These are phyloP conservation scores for Cercospora sp. DNA, from an alignment of 2,329 filamentous ascomycete genomes.

Conservation along the genomic window DNA sequence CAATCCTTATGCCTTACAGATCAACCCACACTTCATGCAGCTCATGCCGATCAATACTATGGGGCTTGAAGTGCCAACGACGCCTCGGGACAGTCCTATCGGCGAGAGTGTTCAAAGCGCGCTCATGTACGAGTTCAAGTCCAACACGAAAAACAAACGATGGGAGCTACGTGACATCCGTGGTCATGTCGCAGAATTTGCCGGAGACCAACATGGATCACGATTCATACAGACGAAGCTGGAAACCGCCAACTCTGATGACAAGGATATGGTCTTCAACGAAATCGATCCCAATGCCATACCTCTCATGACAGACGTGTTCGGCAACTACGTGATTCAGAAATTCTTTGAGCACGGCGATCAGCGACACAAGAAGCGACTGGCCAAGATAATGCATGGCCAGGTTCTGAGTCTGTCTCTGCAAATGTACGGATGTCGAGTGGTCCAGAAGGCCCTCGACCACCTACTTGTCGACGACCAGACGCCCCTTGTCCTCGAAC, in stretches of 20 bases:
- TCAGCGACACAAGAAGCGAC: slow-evolving; percentile 83
- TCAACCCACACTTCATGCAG: slow-evolving; percentile 39
- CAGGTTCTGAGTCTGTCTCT: slow-evolving; percentile 76
- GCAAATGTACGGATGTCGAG: slow-evolving; percentile 91
- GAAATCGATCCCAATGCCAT: slow-evolving; percentile 83
- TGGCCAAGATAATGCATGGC: slow-evolving; percentile 84
- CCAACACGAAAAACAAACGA: slow-evolving; percentile 68
- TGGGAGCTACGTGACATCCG: slow-evolving; percentile 90
- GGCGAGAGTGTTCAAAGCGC: slow-evolving; percentile 65
- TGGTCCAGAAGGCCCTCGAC: slow-evolving; percentile 94
- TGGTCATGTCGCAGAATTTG: slow-evolving; percentile 86
- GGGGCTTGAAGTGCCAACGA: slow-evolving; percentile 41
- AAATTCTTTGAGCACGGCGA: slow-evolving; percentile 97
- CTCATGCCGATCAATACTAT: slow-evolving; percentile 41
- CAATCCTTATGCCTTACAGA: slow-evolving; percentile 41
- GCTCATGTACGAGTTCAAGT: slow-evolving; percentile 77
- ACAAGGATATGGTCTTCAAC: slow-evolving; percentile 85
- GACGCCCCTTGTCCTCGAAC: slow-evolving; percentile 76
- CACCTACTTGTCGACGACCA: slow-evolving; percentile 92
- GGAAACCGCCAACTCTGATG: slow-evolving; percentile 88
- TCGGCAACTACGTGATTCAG: slow-evolving; percentile 97
- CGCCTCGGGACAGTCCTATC: slow-evolving; percentile 57
- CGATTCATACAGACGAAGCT: slow-evolving; percentile 94
- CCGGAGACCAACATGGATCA: slow-evolving; percentile 92
- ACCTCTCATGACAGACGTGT: slow-evolving; percentile 92